phyloP scores from a whole-genome alignment of 176 grass and related monocot genomes.

The Tillandsia leiboldiana region DNA sequence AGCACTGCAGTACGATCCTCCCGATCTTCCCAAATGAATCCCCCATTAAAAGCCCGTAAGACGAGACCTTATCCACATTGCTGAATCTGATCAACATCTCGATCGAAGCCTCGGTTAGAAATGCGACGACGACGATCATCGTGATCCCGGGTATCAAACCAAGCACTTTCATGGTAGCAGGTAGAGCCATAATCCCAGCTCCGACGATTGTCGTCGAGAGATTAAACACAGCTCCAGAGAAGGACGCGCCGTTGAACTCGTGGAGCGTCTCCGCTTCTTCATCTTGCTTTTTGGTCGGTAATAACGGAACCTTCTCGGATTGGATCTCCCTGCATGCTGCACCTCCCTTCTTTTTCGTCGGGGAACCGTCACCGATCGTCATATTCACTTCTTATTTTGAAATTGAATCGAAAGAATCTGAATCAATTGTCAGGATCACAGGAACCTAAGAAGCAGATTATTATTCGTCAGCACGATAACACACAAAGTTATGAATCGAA shows the following conservation, averaged over 20 bases:
- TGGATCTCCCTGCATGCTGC: slow-evolving; percentile 11
- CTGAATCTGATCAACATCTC: slow-evolving; percentile 80
- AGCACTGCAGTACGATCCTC: slow-evolving; percentile 51
- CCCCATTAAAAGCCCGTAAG: slow-evolving; percentile 66
- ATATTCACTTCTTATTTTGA: background rate
- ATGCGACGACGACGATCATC: slow-evolving; percentile 57
- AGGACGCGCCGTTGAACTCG: slow-evolving; percentile 52
- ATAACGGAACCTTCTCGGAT: slow-evolving; percentile 35
- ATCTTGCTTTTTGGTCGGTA: slow-evolving; percentile 29
- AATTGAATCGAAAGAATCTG: background rate
- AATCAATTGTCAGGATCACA: background rate
- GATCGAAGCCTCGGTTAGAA: slow-evolving; percentile 70
- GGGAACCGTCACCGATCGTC: background rate
- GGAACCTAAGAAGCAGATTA: too few species aligned
- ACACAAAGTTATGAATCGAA: too few species aligned
- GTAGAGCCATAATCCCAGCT: slow-evolving; percentile 89
- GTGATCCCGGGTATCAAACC: slow-evolving; percentile 69
- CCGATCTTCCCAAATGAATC: slow-evolving; percentile 42
- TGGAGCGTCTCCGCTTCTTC: slow-evolving; percentile 14
- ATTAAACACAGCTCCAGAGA: slow-evolving; percentile 76
- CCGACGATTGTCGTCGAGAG: slow-evolving; percentile 73
- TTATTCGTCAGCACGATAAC: too few species aligned
- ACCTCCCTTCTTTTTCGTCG: background rate
- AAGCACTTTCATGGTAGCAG: slow-evolving; percentile 71
- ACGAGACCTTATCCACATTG: slow-evolving; percentile 41